phyloP scores from a whole-genome alignment of 2,329 filamentous ascomycete genomes.

The Cordyceps militaris region DNA sequence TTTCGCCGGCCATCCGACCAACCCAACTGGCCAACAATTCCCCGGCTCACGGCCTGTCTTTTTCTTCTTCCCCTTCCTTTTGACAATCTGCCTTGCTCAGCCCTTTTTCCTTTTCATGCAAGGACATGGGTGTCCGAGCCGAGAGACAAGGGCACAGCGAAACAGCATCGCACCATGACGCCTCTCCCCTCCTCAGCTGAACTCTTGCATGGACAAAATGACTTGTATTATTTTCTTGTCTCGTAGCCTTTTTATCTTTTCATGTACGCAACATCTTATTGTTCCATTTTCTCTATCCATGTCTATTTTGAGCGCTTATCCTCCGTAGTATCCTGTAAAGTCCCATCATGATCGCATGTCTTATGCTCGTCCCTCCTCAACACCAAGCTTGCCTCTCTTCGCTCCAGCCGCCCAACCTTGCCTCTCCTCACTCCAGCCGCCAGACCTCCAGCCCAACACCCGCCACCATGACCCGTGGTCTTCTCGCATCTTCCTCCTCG shows the following conservation, averaged over 20 bases:
- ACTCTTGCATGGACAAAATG: background rate
- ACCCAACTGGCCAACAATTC: no score
- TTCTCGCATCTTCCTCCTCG: background rate
- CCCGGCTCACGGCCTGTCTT: no score
- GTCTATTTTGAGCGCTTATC: no score
- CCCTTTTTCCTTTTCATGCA: no score
- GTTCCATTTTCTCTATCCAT: background rate
- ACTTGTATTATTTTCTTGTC: background rate
- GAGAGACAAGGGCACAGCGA: no score
- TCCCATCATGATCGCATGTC: background rate
- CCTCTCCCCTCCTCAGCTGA: background rate
- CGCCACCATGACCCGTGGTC: conserved; percentile 29
- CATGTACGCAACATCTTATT: background rate
- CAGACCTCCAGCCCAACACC: conserved; percentile 43
- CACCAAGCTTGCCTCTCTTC: background rate
- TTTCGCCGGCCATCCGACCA: no score
- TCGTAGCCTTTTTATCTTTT: background rate
- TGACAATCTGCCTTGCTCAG: no score
- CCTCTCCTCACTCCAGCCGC: conserved; percentile 16
- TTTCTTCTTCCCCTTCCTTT: no score
- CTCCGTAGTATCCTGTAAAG: background rate
- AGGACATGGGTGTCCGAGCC: no score
- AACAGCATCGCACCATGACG: background rate
- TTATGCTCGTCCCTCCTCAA: no score
- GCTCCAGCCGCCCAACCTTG: conserved; percentile 21